Base-by-base conservation (phyloP, 176 grass and related monocot species). In the Triticum monococcum region DNA sequence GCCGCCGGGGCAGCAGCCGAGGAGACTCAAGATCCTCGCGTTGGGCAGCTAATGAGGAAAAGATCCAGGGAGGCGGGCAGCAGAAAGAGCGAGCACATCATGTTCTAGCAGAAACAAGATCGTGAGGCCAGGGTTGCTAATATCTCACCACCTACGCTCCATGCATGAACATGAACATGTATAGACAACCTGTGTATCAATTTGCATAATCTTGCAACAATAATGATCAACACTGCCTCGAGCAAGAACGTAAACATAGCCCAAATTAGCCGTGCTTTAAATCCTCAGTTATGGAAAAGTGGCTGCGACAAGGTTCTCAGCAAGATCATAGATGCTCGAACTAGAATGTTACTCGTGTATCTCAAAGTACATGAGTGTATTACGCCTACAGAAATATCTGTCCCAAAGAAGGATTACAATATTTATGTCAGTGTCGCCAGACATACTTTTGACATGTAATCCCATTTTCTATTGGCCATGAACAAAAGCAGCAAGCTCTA, bases 341-440 rank as follows among this genome's bases (percentile, higher is more conserved):
- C 65, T 25, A 32, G 6, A 7, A n/a, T 28, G 43, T n/a, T 82
- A 38, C 35, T 60, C 10, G 14, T 77, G 12, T 81, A 50, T 41
- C 65, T 81, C 78, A 30, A 56, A 70, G 45, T 43, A 78, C 10
- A 45, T 31, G 30, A 63, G 8, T 57, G 43, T 40, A 73, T 45
- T 75, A 57, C 31, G 33, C 18, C 30, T 56, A 85, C 54, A 82
- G 7, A 63, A 59, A 78, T 38, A 56, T 33, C 11, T 52, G 45
- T 41, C 43, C 28, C n/a, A 72, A 56, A 40, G 12, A 87, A 87
- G 12, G 77, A 78, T 86, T 65, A 14, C 74, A 79, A 3, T 72
- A 2, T 40, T 86, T 70, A 12, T 65, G 23, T 72, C 57, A 79
- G 79, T 66, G 56, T 14, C 12, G 20, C n/a, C 17, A 54, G 3